phyloP scores from a whole-genome alignment of 23 red algal species.

The Gracilariopsis chorda region DNA sequence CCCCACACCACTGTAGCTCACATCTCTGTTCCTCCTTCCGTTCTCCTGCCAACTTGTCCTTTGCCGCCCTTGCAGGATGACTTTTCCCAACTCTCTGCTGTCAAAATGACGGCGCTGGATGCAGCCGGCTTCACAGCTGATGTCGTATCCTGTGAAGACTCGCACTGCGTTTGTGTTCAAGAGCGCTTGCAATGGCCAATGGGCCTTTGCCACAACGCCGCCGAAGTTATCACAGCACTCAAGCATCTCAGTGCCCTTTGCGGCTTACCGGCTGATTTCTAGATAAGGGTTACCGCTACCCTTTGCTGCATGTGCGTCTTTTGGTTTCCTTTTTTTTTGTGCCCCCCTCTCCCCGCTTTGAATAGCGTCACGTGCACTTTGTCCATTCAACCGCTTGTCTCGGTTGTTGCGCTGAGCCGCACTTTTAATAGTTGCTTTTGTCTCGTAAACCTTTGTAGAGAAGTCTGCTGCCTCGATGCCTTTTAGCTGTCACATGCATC shows the following conservation, averaged over 20 bases:
- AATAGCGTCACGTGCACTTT: no score
- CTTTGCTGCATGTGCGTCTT: no score
- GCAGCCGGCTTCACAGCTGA: slow-evolving; percentile 46
- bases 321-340: no score
- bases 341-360: no score
- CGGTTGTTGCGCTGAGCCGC: no score
- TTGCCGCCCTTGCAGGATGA: background rate
- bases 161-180: slow-evolving; percentile 49
- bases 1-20: background rate
- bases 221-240: slow-evolving; percentile 29
- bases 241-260: slow-evolving; percentile 33
- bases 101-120: slow-evolving; percentile 28
- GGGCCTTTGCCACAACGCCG: slow-evolving; percentile 19
- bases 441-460: no score
- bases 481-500: no score
- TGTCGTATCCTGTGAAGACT: slow-evolving; percentile 36
- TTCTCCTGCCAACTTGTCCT: background rate
- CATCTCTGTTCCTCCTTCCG: background rate
- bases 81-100: slow-evolving; percentile 23
- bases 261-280: slow-evolving; percentile 41
- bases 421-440: no score
- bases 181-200: slow-evolving; percentile 30
- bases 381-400: no score
- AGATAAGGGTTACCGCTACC: no score
- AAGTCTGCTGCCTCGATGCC: no score